Evolutionary conservation across 176 grass and related monocot species (phyloP).

Genomic region (Bromus sterilis): DNA sequence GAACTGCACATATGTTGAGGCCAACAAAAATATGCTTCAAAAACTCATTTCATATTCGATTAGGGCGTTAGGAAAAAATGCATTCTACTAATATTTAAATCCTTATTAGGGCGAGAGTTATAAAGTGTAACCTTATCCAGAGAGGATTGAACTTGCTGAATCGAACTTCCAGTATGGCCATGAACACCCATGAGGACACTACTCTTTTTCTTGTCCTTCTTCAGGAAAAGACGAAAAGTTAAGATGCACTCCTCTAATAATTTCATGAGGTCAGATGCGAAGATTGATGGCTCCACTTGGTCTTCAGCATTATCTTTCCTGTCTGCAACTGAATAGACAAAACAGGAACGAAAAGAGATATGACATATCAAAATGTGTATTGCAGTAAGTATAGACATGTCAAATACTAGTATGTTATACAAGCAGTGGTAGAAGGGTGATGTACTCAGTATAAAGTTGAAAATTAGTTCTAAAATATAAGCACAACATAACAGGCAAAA

Average conservation of each 20-base stretch:
- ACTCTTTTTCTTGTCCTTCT: constrained; percentile 85
- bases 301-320: constrained; percentile 39
- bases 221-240: constrained; percentile 82
- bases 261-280: constrained; percentile 66
- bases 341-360: not conserved
- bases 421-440: not conserved
- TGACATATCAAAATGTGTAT: not conserved
- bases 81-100: not conserved
- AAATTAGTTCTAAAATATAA: not conserved
- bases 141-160: constrained; percentile 89
- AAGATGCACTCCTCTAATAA: constrained; percentile 84
- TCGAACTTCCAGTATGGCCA: constrained; percentile 60
- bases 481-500: not conserved
- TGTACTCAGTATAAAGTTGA: not conserved
- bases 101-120: not conserved
- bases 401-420: not conserved
- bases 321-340: constrained; percentile 43
- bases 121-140: constrained; percentile 58
- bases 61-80: not conserved
- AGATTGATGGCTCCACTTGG: constrained; percentile 41
- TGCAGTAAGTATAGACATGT: not conserved
- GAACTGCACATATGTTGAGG: not conserved
- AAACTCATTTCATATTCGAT: not conserved
- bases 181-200: constrained; percentile 38
- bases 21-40: not conserved